Percentiles rank a stretch among this genome's conserved stretches.
Conservation (phyloP, 2,329 filamentous ascomycete species). For the Pseudopyrenochaeta lycopersici region DNA sequence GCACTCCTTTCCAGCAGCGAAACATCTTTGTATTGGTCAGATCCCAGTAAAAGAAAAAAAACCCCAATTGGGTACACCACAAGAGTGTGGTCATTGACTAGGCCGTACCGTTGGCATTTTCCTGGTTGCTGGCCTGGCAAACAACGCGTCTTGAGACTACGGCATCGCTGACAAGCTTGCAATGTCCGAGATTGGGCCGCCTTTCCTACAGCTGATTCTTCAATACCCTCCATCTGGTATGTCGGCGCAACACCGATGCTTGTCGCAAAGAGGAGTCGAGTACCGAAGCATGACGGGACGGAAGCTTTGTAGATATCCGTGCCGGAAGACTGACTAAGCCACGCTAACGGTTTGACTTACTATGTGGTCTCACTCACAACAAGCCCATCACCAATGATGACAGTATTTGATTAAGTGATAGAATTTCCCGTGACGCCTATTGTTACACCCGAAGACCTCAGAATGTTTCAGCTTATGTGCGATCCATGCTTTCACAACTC, state of each 20-base stretch:
- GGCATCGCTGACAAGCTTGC: slow-evolving; percentile 46
- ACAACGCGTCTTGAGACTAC: slow-evolving; percentile 45
- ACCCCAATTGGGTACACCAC: too few relatives aligned
- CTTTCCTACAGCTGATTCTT: slow-evolving; percentile 22
- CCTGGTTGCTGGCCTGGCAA: slow-evolving; percentile 38
- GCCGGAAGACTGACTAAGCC: slow-evolving; percentile 3
- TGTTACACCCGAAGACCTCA: too few relatives aligned
- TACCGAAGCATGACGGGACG: slow-evolving; percentile 13
- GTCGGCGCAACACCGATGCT: not conserved
- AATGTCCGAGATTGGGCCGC: slow-evolving; percentile 25
- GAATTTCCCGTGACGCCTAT: too few relatives aligned
- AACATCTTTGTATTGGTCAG: slow-evolving; percentile 30
- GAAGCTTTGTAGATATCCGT: slow-evolving; percentile 7
- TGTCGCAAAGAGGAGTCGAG: not conserved
- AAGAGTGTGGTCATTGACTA: not conserved
- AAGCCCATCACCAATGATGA: too few relatives aligned
- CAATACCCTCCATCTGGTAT: slow-evolving; percentile 35
- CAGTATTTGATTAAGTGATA: too few relatives aligned
- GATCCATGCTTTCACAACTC: too few relatives aligned
- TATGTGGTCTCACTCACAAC: not conserved
- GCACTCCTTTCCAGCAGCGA: slow-evolving; percentile 36
- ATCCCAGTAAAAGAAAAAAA: not conserved
- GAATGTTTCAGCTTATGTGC: too few relatives aligned
- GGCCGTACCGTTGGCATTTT: slow-evolving; percentile 40
- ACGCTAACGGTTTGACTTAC: not conserved